Percentiles rank a stretch among this genome's conserved stretches.
phyloP scores from a whole-genome alignment of 176 grass and related monocot genomes.

The Zoysia pacifica region DNA sequence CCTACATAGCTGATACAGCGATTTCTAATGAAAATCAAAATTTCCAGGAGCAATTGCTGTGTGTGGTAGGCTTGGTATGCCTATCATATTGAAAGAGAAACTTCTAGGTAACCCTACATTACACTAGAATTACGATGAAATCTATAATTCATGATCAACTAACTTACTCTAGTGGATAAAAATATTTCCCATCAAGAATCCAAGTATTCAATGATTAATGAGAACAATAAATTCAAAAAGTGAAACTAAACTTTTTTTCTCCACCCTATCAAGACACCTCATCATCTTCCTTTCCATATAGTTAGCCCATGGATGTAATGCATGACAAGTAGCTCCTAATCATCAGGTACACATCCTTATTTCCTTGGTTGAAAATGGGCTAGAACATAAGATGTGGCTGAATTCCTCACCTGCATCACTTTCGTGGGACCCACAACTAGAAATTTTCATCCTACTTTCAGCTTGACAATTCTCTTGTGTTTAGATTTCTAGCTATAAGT shows the following conservation, averaged over 20 bases:
- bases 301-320: slow-evolving; percentile 34
- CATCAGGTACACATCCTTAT: slow-evolving; percentile 12
- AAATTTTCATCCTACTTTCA: slow-evolving; percentile 34
- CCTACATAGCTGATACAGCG: not conserved
- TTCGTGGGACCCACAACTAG: slow-evolving; percentile 35
- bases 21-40: slow-evolving; percentile 30
- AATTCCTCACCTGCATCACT: slow-evolving; percentile 25
- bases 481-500: slow-evolving; percentile 19
- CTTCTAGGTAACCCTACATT: slow-evolving; percentile 34
- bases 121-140: slow-evolving; percentile 24
- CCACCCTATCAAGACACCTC: slow-evolving; percentile 26
- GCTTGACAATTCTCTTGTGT: slow-evolving; percentile 31
- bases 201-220: slow-evolving; percentile 33
- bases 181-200: slow-evolving; percentile 36
- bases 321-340: slow-evolving; percentile 52
- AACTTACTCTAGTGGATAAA: slow-evolving; percentile 42
- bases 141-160: slow-evolving; percentile 18
- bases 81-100: slow-evolving; percentile 41
- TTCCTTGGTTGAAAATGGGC: slow-evolving; percentile 31
- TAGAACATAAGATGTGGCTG: slow-evolving; percentile 34
- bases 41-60: slow-evolving; percentile 17
- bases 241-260: slow-evolving; percentile 36
- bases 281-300: slow-evolving; percentile 40
- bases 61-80: slow-evolving; percentile 25
- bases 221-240: slow-evolving; percentile 47